Base-by-base conservation (phyloP, 495 filamentous ascomycete species). In the Thermochaetoides thermophila region DNA sequence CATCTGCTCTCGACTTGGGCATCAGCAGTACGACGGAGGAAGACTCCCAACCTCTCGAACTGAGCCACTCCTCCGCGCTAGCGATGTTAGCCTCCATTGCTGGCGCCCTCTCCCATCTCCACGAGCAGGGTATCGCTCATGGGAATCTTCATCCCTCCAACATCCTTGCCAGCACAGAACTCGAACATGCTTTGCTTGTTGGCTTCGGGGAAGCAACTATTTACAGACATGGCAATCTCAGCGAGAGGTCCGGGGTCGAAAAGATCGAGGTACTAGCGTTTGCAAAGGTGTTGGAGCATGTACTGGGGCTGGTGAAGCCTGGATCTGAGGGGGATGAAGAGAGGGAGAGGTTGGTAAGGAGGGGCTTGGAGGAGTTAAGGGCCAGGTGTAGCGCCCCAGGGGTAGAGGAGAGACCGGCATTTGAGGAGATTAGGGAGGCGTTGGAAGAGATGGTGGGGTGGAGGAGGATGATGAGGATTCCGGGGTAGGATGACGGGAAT, bases 141-240 rank as follows among this genome's bases (percentile, higher is more conserved):
- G 61, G 62, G 2, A 57, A 60, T 35, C 14, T 66, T 17, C 56
- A 56, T 16, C 56, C 62, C 22, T 56, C 61, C 34, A 61, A 61
- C 37, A 54, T 64, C 18, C 48, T 64, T n/a, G 55, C 55, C 11
- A 56, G 56, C 36, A 35, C 37, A 5, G 50, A 36, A 2, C 40
- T 48, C 9, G 52, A 47, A 5, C 56, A 66, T 39, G 61, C 57
- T 7, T 34, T 68, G 16, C 42, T 65, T 2, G 58, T 55, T 6
- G 57, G 58, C 20, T 63, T 64, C 31, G 57, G 56, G 3, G 64
- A 60, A 3, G 62, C 60, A 7, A 63, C 61, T 1, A 46, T 64
- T n/a, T 64, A 63, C 32, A 43, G 41, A n/a, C 16, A 33, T 5
- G 34, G 35, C 18, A 46, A 35, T 7, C 26, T 24, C 21, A 24